These are phyloP conservation scores for Cyphellophora europaea DNA, from an alignment of 2,329 filamentous ascomycete genomes.

Conservation along the genomic window DNA sequence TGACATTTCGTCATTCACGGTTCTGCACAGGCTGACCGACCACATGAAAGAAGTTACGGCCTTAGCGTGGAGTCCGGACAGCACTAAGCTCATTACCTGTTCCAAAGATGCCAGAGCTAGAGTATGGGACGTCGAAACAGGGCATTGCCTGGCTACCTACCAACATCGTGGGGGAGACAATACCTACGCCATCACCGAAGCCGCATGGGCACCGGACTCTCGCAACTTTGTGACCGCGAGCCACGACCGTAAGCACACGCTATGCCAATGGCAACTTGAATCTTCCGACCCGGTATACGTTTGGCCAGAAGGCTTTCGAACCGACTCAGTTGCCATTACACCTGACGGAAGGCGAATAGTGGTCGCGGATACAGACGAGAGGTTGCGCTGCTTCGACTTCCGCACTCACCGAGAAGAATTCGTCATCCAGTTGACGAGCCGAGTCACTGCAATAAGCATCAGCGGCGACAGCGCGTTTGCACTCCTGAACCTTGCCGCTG, in stretches of 20 bases:
- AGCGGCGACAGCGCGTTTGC: slow-evolving; percentile 72
- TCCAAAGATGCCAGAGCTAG: slow-evolving; percentile 63
- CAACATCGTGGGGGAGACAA: slow-evolving; percentile 49
- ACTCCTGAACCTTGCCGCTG: slow-evolving; percentile 71
- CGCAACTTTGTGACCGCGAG: slow-evolving; percentile 70
- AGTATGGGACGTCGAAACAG: slow-evolving; percentile 66
- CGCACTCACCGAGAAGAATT: slow-evolving; percentile 64
- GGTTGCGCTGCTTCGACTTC: slow-evolving; percentile 76
- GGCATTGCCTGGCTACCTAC: slow-evolving; percentile 53
- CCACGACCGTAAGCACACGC: slow-evolving; percentile 55
- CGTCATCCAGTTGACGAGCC: slow-evolving; percentile 58
- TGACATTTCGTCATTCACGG: slow-evolving; percentile 60
- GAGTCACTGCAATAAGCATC: slow-evolving; percentile 70
- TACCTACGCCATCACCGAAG: slow-evolving; percentile 70
- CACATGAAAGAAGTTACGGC: slow-evolving; percentile 68
- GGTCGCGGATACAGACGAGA: slow-evolving; percentile 60
- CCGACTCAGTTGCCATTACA: slow-evolving; percentile 78
- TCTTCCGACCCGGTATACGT: slow-evolving; percentile 10
- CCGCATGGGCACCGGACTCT: slow-evolving; percentile 78
- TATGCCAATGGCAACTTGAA: slow-evolving; percentile 60
- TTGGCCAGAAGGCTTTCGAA: slow-evolving; percentile 55
- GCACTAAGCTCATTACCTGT: slow-evolving; percentile 76
- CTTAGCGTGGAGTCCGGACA: slow-evolving; percentile 85
- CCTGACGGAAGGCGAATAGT: slow-evolving; percentile 71
- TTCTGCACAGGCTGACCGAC: slow-evolving; percentile 53